These are phyloP conservation scores for Tephrocybe sp. DNA, from an alignment of 768 basidiomycete genomes.

Conservation along the genomic window DNA sequence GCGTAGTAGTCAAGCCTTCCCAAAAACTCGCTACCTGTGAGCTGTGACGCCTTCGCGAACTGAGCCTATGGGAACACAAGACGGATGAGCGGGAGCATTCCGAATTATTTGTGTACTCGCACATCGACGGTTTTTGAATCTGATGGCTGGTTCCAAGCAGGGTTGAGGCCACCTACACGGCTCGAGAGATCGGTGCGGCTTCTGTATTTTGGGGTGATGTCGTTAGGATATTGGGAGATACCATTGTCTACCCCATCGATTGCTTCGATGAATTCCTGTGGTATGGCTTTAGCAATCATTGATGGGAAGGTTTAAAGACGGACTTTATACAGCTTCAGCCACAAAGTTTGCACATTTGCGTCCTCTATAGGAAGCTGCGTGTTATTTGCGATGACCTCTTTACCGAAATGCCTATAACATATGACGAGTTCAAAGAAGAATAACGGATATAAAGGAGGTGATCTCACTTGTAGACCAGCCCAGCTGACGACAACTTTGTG, in stretches of 20 bases:
- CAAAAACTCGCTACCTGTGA: constrained; percentile 87
- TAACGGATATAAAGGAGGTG: constrained; percentile 20
- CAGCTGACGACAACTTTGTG: constrained; percentile 92
- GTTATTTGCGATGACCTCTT: constrained; percentile 74
- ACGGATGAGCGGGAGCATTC: constrained; percentile 1
- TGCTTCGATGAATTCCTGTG: constrained; percentile 88
- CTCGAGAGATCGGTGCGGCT: constrained; percentile 81
- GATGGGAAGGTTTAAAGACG: constrained; percentile 1
- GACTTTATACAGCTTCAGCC: constrained; percentile 89
- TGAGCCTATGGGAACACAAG: constrained; percentile 43
- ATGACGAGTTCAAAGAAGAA: neutral
- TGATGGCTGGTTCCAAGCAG: constrained; percentile 85
- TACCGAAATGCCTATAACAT: constrained; percentile 76
- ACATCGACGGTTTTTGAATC: constrained; percentile 74
- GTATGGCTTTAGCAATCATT: neutral
- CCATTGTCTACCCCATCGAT: constrained; percentile 97
- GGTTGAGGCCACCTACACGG: constrained; percentile 84
- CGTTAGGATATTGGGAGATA: constrained; percentile 73
- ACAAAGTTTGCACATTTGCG: constrained; percentile 68
- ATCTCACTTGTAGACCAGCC: constrained; percentile 88
- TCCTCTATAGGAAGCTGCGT: constrained; percentile 53
- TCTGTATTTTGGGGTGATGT: constrained; percentile 69
- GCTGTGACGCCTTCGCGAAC: constrained; percentile 76
- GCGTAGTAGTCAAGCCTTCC: constrained; percentile 78
- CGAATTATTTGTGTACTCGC: constrained; percentile 26